phyloP scores from a whole-genome alignment of 1,284 basidiomycete genomes.

The Inonotus hispidus region DNA sequence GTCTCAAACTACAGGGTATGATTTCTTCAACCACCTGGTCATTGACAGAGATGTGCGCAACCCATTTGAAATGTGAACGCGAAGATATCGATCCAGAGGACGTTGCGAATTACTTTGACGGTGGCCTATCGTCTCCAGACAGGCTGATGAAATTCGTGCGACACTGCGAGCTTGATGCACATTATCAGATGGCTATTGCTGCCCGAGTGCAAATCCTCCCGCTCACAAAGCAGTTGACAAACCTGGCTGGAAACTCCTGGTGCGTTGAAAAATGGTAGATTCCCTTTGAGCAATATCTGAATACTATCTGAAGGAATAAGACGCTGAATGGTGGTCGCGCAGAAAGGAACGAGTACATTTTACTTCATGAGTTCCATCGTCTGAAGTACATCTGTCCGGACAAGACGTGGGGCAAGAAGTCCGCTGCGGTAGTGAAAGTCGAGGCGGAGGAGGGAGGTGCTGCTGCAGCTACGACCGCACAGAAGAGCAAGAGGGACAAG shows the following conservation, averaged over 20 bases:
- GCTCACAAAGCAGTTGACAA: conserved; percentile 91
- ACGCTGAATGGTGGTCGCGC: conserved; percentile 94
- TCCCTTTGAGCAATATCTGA: neutral
- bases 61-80: conserved; percentile 80
- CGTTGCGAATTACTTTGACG: conserved; percentile 88
- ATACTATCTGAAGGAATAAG: conserved; percentile 59
- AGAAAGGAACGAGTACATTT: conserved; percentile 98
- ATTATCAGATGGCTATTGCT: conserved; percentile 94
- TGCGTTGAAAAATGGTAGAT: too few relatives aligned
- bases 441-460: conserved; percentile 62
- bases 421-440: conserved; percentile 46
- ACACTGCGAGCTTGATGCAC: conserved; percentile 91
- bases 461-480: conserved; percentile 31
- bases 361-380: conserved; percentile 96
- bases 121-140: conserved; percentile 72
- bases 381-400: conserved; percentile 97
- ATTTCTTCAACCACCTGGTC: conserved; percentile 97
- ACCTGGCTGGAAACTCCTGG: conserved; percentile 98
- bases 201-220: conserved; percentile 86
- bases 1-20: conserved; percentile 59
- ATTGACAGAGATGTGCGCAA: conserved; percentile 92
- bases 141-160: conserved; percentile 83
- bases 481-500: conserved; percentile 83
- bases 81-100: conserved; percentile 97
- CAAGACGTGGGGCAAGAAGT: conserved; percentile 82